Base-by-base conservation (phyloP, 495 filamentous ascomycete genomes). In the Aspergillus cristatus region DNA sequence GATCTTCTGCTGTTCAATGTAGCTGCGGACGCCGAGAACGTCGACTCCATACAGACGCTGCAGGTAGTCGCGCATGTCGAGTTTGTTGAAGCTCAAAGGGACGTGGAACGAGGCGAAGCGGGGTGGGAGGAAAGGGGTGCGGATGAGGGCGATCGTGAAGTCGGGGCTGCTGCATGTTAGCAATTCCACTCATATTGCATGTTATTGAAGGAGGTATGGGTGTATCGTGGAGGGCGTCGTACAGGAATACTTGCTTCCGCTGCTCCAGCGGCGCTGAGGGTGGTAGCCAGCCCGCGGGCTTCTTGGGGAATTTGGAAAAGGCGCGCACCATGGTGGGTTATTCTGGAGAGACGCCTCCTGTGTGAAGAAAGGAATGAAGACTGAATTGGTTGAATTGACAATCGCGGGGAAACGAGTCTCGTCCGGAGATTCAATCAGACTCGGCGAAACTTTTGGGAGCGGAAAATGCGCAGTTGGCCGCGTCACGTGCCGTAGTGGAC, bases 61-160 rank as follows among this genome's bases (percentile, higher is more conserved):
- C 33, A 96, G 79, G 66, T 94, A 96, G 70, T 93, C 86, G 55
- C 83, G 81, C 17, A 94, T 58, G 60, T 94, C 88, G 47, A 94
- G 77, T 64, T 96, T 94, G 74, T 83, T 87, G 70, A 93, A 82
- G 43, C 73, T 76, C 51, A 95, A 72, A 12, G 88, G 88, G 30
- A 94, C 88, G 51, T 74, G 66, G 73, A 96, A 95, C 34, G 76
- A 75, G 32, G 86, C 89, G 49, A 79, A 83, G 60, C 75, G 82
- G 18, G 87, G 73, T 17, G 82, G 79, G 50, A 84, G 77, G 50
- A 70, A 72, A 22, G 75, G 72, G 18, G 76, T 83, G 41, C 80
- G 81, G 51, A 89, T 64, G 43, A 95, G 75, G 43, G 81, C 74
- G 51, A 95, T 59, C 32, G 71, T 74, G 62, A 89, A 84, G 53